phyloP scores from a whole-genome alignment of 352 stramenopile species.

The Hyaloperonospora brassicae region DNA sequence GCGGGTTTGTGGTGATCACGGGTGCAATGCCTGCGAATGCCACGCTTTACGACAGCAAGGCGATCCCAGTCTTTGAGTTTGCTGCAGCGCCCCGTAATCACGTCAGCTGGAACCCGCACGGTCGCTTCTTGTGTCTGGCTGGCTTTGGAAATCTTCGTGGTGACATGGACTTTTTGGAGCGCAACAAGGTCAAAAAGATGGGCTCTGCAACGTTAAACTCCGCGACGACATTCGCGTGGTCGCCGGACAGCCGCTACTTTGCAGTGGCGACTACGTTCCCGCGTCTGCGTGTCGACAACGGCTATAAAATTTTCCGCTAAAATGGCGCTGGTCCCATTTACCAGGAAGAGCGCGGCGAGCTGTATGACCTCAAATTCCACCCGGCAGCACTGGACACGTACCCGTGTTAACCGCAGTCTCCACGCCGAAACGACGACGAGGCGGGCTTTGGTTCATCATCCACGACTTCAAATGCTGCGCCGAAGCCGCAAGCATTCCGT shows the following conservation, averaged over 20 bases:
- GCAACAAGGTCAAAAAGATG: constrained; percentile 95
- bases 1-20: constrained; percentile 91
- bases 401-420: constrained; percentile 82
- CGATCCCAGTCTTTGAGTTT: constrained; percentile 93
- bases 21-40: constrained; percentile 92
- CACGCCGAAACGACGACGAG: constrained; percentile 53
- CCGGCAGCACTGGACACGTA: constrained; percentile 71
- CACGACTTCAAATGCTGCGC: constrained; percentile 35
- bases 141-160: constrained; percentile 97
- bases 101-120: constrained; percentile 92
- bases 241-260: constrained; percentile 92
- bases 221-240: constrained; percentile 86
- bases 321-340: constrained; percentile 88
- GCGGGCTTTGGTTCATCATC: constrained; percentile 33
- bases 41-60: constrained; percentile 95
- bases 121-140: constrained; percentile 91
- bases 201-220: constrained; percentile 74
- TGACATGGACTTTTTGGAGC: constrained; percentile 94
- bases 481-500: constrained; percentile 77
- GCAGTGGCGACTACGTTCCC: constrained; percentile 93
- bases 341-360: constrained; percentile 70
- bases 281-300: constrained; percentile 98
- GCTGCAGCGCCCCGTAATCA: constrained; percentile 93
- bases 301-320: constrained; percentile 94
- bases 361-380: constrained; percentile 86